Conservation (phyloP, 345 rosid species). For the Pistacia atlantica region DNA sequence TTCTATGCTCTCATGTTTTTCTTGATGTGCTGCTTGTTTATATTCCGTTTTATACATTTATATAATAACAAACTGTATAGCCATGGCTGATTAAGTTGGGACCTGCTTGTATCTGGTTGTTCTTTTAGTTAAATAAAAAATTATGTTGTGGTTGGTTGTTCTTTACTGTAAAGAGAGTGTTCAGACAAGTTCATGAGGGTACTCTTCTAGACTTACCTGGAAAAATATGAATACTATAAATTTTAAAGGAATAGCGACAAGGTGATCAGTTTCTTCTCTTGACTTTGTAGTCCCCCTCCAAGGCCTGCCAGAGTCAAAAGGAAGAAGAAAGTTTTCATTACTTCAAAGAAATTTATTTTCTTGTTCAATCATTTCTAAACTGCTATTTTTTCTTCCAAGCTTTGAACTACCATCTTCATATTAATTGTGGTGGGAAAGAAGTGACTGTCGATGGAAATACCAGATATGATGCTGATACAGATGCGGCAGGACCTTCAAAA, state of each 20-base stretch:
- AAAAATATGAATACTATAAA: neutral
- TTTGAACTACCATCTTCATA: slow-evolving; percentile 25
- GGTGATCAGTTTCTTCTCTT: neutral
- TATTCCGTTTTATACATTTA: too few species aligned
- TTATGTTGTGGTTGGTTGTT: too few species aligned
- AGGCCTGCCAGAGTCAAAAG: neutral
- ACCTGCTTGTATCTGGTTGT: too few species aligned
- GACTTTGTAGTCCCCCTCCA: neutral
- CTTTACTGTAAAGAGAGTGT: neutral
- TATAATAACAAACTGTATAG: too few species aligned
- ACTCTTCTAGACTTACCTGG: neutral
- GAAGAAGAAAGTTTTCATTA: too few species aligned
- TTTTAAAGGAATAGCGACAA: neutral
- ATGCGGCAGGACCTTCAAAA: slow-evolving; percentile 28
- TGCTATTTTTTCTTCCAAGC: slow-evolving; percentile 21
- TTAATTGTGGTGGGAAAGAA: slow-evolving; percentile 52
- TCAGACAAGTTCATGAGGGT: neutral
- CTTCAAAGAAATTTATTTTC: neutral
- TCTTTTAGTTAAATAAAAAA: too few species aligned
- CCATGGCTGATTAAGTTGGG: too few species aligned
- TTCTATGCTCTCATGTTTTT: neutral
- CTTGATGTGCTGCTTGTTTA: neutral
- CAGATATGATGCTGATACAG: slow-evolving; percentile 32
- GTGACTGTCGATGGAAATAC: slow-evolving; percentile 5
- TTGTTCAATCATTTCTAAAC: neutral